Base-by-base conservation (phyloP, 371 early-diverging fungal genomes). In the Mortierella sp. region DNA sequence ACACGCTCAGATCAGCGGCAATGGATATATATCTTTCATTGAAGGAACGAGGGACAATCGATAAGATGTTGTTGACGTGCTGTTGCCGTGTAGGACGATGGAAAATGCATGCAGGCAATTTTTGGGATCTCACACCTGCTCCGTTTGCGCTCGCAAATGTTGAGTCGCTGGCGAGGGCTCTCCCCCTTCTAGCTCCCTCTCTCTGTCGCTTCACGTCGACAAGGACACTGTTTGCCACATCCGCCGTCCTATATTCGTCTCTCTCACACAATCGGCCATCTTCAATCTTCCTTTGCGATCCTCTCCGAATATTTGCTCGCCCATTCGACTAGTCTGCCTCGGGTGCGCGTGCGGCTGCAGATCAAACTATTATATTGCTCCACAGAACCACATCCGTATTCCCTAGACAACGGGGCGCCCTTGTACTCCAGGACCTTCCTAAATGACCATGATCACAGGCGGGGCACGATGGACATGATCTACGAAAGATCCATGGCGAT, bases 121-220 rank as follows among this genome's bases (percentile, higher is more conserved):
- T 42, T 42, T 9, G 42, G 16, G 42, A 42, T 16, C 16, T 42
- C 3, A 3, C 42, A 34, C 34, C 10, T 34, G 34, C 34, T 34
- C 34, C 34, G 34, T 42, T 42, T n/a, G n/a, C n/a, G 42, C 42
- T 42, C 42, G 42, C 42, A 42, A 42, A 16, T 42, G 42, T 42
- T 42, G 42, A 42, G 42, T 42, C 10, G 42, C 16, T 16, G 42
- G 42, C 12, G 18, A 42, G 42, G 42, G 42, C 42, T 42, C 42
- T 42, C 42, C 16, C 16, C 42, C 18, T 42, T 16, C 16, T 12
- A 42, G 12, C 34, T 34, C 3, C 42, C 18, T n/a, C n/a, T n/a
- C n/a, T n/a, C n/a, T n/a, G n/a, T n/a, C n/a, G n/a, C 42, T 42
- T 42, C 42, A 42, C 42, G 42, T 42, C 3, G 42, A 42, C 42